A percentile compares a stretch with the other conserved stretches of the same genome.
Evolutionary conservation across 106 monocot species (phyloP).

Genomic region (Alisma plantagoaquatica): DNA sequence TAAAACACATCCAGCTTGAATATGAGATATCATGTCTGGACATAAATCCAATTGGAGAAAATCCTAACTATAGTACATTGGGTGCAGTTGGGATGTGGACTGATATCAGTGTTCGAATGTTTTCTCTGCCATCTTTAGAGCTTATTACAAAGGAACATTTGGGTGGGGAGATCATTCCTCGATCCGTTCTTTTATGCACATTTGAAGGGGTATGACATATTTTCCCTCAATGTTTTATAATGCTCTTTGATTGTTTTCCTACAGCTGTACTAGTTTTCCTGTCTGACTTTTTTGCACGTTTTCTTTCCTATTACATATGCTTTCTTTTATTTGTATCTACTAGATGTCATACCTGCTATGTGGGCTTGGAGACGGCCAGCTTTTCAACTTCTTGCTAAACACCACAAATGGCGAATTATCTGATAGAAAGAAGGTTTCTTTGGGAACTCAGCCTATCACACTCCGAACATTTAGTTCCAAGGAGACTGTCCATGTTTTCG

Average conservation of each 20-base stretch:
- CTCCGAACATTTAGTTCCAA: slow-evolving; percentile 93
- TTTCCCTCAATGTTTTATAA: too few species aligned
- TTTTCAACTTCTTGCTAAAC: slow-evolving; percentile 82
- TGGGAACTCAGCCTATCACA: slow-evolving; percentile 95
- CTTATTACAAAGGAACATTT: slow-evolving; percentile 63
- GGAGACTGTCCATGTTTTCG: slow-evolving; percentile 86
- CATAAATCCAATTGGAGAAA: slow-evolving; percentile 87
- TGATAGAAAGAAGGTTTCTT: slow-evolving; percentile 91
- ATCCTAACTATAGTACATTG: slow-evolving; percentile 41
- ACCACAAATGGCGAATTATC: slow-evolving; percentile 45
- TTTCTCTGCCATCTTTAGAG: slow-evolving; percentile 72
- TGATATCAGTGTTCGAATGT: slow-evolving; percentile 90
- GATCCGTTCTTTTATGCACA: slow-evolving; percentile 82
- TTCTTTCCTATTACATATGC: too few species aligned
- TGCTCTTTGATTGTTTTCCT: too few species aligned
- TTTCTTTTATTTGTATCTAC: too few species aligned
- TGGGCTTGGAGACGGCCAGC: slow-evolving; percentile 96
- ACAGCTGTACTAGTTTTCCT: too few species aligned
- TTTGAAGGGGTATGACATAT: slow-evolving; percentile 99
- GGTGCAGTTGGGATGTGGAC: slow-evolving; percentile 99
- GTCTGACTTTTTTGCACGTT: too few species aligned
- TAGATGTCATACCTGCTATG: slow-evolving; percentile 89
- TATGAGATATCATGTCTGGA: slow-evolving; percentile 96
- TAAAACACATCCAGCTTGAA: slow-evolving; percentile 72
- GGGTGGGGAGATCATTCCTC: slow-evolving; percentile 96